Evolutionary conservation across 108 stramenopile genomes (phyloP).

Genomic region (Nitzschia sp.): DNA sequence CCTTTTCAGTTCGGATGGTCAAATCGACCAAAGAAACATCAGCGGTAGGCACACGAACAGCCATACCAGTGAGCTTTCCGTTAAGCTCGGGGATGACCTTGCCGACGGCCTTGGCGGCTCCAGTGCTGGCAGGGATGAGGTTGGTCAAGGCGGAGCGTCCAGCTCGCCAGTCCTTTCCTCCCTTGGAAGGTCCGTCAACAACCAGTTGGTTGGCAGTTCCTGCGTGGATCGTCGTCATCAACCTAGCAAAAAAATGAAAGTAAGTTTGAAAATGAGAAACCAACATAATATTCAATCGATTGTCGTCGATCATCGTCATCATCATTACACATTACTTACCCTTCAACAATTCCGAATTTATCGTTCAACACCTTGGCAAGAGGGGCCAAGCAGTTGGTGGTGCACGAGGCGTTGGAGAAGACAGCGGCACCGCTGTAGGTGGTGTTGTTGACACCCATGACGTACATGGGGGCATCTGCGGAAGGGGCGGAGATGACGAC

Average conservation of each 20-base stretch:
- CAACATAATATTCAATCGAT: no score
- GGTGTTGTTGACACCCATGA: slow-evolving; percentile 97
- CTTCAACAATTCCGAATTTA: slow-evolving; percentile 94
- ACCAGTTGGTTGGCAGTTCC: slow-evolving; percentile 96
- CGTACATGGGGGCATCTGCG: slow-evolving; percentile 97
- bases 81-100: slow-evolving; percentile 87
- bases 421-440: slow-evolving; percentile 80
- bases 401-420: slow-evolving; percentile 98
- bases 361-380: slow-evolving; percentile 98
- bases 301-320: no score
- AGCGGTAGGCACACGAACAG: slow-evolving; percentile 89
- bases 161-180: slow-evolving; percentile 89
- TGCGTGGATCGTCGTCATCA: slow-evolving; percentile 99
- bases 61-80: slow-evolving; percentile 90
- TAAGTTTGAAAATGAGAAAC: no score
- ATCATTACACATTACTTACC: no score
- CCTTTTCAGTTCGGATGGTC: slow-evolving; percentile 89
- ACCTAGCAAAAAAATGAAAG: no score
- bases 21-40: slow-evolving; percentile 98
- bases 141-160: slow-evolving; percentile 82
- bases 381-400: slow-evolving; percentile 99
- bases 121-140: slow-evolving; percentile 93
- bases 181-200: slow-evolving; percentile 94
- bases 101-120: slow-evolving; percentile 94
- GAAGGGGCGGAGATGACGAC: slow-evolving; percentile 96